A percentile compares a stretch with the other conserved stretches of the same genome.
phyloP scores from a whole-genome alignment of 179 eudicot species.

The Silene noctiflora region DNA sequence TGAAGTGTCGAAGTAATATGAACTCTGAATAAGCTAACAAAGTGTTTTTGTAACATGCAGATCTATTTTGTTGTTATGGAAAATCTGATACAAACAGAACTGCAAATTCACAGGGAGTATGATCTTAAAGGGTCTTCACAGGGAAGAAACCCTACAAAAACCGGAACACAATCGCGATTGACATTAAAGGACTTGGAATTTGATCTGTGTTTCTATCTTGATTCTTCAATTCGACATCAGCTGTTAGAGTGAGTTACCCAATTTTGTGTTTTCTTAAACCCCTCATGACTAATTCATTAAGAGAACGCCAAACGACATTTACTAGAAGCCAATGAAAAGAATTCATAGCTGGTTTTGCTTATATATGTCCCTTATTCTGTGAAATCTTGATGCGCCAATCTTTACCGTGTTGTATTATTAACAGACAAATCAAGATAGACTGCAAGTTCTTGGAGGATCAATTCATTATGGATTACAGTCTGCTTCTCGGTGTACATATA shows the following conservation, averaged over 20 bases:
- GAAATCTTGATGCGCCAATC: not conserved
- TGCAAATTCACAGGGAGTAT: conserved; percentile 39
- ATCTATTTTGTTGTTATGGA: conserved; percentile 59
- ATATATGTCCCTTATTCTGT: too few relatives aligned
- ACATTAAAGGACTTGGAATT: conserved; percentile 51
- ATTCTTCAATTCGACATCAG: conserved; percentile 28
- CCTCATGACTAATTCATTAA: too few relatives aligned
- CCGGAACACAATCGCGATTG: conserved; percentile 23
- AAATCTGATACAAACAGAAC: conserved; percentile 41
- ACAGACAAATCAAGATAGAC: conserved; percentile 49
- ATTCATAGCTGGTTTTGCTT: too few relatives aligned
- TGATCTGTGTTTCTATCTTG: conserved; percentile 42
- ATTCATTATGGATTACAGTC: conserved; percentile 53
- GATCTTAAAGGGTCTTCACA: conserved; percentile 62
- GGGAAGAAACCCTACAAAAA: conserved; percentile 41
- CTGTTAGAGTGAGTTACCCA: conserved; percentile 39
- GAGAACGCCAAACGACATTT: too few relatives aligned
- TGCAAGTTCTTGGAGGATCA: conserved; percentile 52
- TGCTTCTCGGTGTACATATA: conserved; percentile 50
- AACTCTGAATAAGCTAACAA: not conserved
- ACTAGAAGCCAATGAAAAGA: too few relatives aligned
- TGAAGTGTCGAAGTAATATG: not conserved
- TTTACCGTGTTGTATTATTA: conserved; percentile 9
- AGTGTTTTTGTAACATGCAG: conserved; percentile 26
- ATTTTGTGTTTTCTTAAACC: not conserved